Evolutionary conservation across 768 basidiomycete species (phyloP), one percentile per base, ranked within the genome.

Genomic region (Pulveroboletus frians): DNA sequence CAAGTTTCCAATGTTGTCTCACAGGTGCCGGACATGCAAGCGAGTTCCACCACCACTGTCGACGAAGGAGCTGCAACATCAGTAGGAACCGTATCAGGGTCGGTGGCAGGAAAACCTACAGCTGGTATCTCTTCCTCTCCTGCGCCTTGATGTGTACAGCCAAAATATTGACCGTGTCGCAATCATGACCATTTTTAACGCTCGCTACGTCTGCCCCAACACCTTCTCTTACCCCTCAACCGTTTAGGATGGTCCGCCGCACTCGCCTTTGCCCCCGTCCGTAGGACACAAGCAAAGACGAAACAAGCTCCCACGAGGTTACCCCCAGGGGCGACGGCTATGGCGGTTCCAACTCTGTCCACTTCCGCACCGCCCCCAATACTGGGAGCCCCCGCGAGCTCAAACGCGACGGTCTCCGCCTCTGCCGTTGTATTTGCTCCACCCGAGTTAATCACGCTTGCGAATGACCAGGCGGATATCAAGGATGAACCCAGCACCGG

Each of bases 211-310:
- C 29, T 23, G 34, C 36, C 47, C 48, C 44, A 42, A 52, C 17
- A 34, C 39, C 8, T 27, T 15, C 6, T n/a, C 10, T 27, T 8
- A 11, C 17, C 17, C 41, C 14, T 48, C 32, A 21, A 40, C 42
- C 46, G 17, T 13, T 13, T 50, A 91, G 89, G 82, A 69, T 92
- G 91, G 89, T 92, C 90, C 58, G 85, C 90, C 54, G 80, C 89
- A 13, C 85, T 92, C 56, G 91, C 88, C 15, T 93, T 92, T 60
- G 91, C 90, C 9, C 91, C 91, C 39, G 75, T 89, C 46, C 81
- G 88, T 45, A 77, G 88, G 56, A 73, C 72, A 39, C 69, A 71
- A 21, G 72, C 71, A 53, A 92, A 88, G 61, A 51, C 77, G 32
- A 91, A 89, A 65, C 66, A 73, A 1, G 53, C 72, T 1, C 69